Base-by-base conservation (phyloP, 345 rosid genomes). In the Hibiscus trionum region DNA sequence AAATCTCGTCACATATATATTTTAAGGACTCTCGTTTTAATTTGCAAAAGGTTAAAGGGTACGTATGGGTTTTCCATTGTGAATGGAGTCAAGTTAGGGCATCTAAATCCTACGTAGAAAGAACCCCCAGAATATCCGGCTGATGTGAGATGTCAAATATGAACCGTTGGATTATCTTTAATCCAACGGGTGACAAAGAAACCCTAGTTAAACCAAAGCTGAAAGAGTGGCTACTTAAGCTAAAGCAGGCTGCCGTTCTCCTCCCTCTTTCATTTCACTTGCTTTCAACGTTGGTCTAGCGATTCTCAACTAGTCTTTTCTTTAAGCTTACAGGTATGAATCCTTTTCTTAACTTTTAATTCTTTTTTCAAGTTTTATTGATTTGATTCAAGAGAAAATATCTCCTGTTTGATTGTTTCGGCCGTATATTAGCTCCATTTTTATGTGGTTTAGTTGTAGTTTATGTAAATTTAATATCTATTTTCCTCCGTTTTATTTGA, bases 161-260 rank as follows among this genome's bases (percentile, higher is more conserved):
- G 19, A 29, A 39, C 44, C 44, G 44, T 39, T 39, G 44, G 44
- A 39, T 39, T 39, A 39, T 39, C 44, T 39, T 39, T 39, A 39
- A 39, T 39, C 44, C 10, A 39, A 39, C 44, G 44, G 10, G 1
- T 39, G 9, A 39, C 44, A 39, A 39, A 39, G 56, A 72, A 72
- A 72, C 69, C 75, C 75, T 72, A 72, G 47, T 19, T 61, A 11
- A 55, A 55, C 59, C 26, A 55, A 55, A 55, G 59, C 21, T 55
- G 59, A 55, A 9, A 17, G 35, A 62, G 61, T 50, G 50, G 14
- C 44, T 71, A 72, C 60, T 61, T 75, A 75, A 75, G 55, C 57
- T 53, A 44, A 61, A 75, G 74, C 27, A 55, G 26, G 70, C 29
- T 0, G 11, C 37, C 2, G 7, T 3, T 24, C 56, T 53, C 37